phyloP scores from a whole-genome alignment of 1,139 yeast genomes.

The Geotrichum cucujoidarum region DNA sequence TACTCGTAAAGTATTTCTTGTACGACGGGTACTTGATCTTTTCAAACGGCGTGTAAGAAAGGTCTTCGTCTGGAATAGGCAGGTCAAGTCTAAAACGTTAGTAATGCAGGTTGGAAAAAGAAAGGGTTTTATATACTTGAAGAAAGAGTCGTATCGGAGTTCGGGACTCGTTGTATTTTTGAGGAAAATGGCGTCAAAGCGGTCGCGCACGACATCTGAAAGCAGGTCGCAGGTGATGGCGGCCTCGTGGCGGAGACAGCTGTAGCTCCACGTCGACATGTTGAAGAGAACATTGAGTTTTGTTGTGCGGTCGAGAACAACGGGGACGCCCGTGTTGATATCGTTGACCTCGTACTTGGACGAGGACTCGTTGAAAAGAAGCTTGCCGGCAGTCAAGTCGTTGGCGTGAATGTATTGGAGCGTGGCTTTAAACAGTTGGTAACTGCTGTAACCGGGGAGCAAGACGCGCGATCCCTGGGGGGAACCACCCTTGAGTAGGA shows the following conservation, averaged over 20 bases:
- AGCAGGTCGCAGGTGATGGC: constrained; percentile 60
- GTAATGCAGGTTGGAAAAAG: not conserved
- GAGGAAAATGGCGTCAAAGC: constrained; percentile 80
- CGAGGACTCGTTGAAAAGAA: constrained; percentile 21
- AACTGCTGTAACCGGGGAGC: constrained; percentile 82
- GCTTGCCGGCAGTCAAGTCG: constrained; percentile 48
- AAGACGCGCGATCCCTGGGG: constrained; percentile 66
- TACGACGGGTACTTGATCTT: constrained; percentile 68
- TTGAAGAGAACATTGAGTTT: constrained; percentile 78
- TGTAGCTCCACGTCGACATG: constrained; percentile 67
- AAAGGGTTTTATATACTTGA: constrained; percentile 28
- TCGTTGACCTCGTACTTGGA: constrained; percentile 19
- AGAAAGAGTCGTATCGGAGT: constrained; percentile 61
- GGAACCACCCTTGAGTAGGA: constrained; percentile 82
- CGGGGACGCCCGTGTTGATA: constrained; percentile 20
- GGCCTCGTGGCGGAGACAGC: constrained; percentile 60
- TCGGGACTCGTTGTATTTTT: constrained; percentile 51
- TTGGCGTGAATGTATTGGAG: constrained; percentile 74
- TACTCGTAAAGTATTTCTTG: constrained; percentile 60
- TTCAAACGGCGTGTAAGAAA: constrained; percentile 61
- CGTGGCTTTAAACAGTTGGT: constrained; percentile 86
- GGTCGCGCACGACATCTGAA: constrained; percentile 74
- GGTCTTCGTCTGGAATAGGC: constrained; percentile 26
- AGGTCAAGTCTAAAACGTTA: constrained; percentile 20
- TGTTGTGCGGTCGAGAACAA: constrained; percentile 62